These are phyloP conservation scores for Xylaria sp. DNA, from an alignment of 2,329 filamentous ascomycete genomes.

Conservation along the genomic window DNA sequence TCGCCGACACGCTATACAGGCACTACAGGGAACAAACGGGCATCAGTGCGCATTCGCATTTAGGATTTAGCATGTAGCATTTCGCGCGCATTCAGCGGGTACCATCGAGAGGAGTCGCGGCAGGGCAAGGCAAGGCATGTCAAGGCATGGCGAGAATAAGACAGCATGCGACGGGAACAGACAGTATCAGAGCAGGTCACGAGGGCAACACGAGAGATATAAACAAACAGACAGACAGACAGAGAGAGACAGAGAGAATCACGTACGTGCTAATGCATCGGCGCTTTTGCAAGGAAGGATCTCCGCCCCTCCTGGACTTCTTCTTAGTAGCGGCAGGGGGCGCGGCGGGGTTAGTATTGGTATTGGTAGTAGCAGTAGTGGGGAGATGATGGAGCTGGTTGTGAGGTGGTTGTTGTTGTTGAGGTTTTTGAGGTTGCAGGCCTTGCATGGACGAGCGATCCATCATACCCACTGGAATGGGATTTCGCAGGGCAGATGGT, in stretches of 20 bases:
- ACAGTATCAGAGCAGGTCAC: not conserved
- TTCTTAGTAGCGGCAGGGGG: conserved; percentile 54
- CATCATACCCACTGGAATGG: conserved; percentile 37
- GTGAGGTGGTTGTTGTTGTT: conserved; percentile 33
- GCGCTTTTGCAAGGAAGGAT: conserved; percentile 69
- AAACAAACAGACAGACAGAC: not conserved
- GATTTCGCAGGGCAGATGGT: conserved; percentile 10
- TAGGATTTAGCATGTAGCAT: not conserved
- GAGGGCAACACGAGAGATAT: not conserved
- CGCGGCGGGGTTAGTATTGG: conserved; percentile 33
- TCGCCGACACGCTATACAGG: conserved; percentile 81
- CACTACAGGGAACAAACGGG: conserved; percentile 49
- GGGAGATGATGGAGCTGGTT: conserved; percentile 25
- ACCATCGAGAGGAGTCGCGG: not conserved
- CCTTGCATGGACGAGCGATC: conserved; percentile 42
- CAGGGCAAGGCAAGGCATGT: not conserved
- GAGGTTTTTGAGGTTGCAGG: conserved; percentile 33
- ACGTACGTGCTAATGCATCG: conserved; percentile 78
- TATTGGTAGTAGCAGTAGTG: too few species aligned
- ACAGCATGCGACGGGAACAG: not conserved
- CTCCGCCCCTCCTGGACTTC: conserved; percentile 62
- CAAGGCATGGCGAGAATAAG: not conserved
- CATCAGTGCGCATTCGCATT: conserved; percentile 16
- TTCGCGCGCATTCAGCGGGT: not conserved
- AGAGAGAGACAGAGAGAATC: conserved; percentile 13